A percentile compares a stretch with the other conserved stretches of the same genome.
These are phyloP conservation scores for Rosa persica DNA, from an alignment of 306 rosid genomes.

Conservation along the genomic window DNA sequence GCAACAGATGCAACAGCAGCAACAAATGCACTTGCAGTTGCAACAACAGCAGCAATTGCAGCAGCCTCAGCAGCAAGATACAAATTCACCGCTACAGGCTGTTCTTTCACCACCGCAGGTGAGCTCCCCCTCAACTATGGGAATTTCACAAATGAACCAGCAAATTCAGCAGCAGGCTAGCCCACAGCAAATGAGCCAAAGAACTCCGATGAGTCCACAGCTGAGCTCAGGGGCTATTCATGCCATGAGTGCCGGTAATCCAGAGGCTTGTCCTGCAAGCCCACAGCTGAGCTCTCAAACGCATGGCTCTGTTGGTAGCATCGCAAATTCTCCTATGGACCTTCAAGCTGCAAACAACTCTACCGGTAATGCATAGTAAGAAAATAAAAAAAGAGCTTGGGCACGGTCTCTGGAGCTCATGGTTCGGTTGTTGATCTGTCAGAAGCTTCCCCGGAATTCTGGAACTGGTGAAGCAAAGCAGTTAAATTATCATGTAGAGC, in stretches of 20 bases:
- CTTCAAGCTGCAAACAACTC: conserved; percentile 92
- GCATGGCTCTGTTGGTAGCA: conserved; percentile 71
- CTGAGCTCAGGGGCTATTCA: conserved; percentile 91
- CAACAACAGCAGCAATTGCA: conserved; percentile 32
- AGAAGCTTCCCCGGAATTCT: not conserved
- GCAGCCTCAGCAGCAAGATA: conserved; percentile 69
- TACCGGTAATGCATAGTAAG: conserved; percentile 51
- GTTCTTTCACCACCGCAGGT: conserved; percentile 87
- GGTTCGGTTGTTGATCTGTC: not conserved
- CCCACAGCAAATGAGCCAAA: conserved; percentile 90
- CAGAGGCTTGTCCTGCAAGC: conserved; percentile 91
- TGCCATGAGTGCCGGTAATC: conserved; percentile 81
- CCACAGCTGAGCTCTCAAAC: conserved; percentile 98
- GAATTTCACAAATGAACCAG: conserved; percentile 68
- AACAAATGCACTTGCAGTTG: conserved; percentile 31
- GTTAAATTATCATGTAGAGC: not conserved
- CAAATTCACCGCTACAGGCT: conserved; percentile 67
- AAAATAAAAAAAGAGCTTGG: conserved; percentile 12
- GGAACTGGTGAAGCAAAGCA: conserved; percentile 1
- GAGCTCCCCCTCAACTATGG: conserved; percentile 87
- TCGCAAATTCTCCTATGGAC: conserved; percentile 85
- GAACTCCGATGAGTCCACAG: conserved; percentile 97
- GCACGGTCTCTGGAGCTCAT: conserved; percentile 1
- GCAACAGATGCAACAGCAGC: conserved; percentile 28
- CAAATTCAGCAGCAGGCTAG: conserved; percentile 65